phyloP scores from a whole-genome alignment of 257 asterid species.

The Solanum arcanum region DNA sequence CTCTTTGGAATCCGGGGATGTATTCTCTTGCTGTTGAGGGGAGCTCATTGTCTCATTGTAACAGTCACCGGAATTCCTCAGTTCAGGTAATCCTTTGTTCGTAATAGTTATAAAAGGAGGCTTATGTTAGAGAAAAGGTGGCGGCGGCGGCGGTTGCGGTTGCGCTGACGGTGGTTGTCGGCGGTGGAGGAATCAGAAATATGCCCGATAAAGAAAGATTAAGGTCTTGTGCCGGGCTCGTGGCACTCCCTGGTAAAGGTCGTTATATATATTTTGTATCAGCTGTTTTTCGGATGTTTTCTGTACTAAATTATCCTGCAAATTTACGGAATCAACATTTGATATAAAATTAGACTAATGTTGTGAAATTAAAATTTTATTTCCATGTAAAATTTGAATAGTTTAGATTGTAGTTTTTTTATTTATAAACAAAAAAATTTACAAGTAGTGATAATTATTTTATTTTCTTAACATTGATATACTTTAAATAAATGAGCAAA shows the following conservation, averaged over 20 bases:
- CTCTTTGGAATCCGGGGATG: slow-evolving; percentile 17
- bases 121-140: background rate
- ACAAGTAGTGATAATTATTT: background rate
- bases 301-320: no score
- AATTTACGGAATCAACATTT: no score
- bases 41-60: slow-evolving; percentile 39
- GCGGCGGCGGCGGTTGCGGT: background rate
- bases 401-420: no score
- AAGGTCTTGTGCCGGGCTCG: slow-evolving; percentile 3
- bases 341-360: no score
- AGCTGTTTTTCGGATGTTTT: background rate
- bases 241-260: background rate
- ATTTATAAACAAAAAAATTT: background rate
- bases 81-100: background rate
- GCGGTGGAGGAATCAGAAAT: background rate
- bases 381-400: no score
- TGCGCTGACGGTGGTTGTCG: background rate
- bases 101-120: background rate
- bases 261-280: background rate
- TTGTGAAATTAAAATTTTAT: no score
- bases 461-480: background rate
- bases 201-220: background rate
- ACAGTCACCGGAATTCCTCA: background rate
- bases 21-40: slow-evolving; percentile 16
- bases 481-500: background rate